phyloP scores from a whole-genome alignment of 176 grass and related monocot genomes.

The Luzula sylvatica region DNA sequence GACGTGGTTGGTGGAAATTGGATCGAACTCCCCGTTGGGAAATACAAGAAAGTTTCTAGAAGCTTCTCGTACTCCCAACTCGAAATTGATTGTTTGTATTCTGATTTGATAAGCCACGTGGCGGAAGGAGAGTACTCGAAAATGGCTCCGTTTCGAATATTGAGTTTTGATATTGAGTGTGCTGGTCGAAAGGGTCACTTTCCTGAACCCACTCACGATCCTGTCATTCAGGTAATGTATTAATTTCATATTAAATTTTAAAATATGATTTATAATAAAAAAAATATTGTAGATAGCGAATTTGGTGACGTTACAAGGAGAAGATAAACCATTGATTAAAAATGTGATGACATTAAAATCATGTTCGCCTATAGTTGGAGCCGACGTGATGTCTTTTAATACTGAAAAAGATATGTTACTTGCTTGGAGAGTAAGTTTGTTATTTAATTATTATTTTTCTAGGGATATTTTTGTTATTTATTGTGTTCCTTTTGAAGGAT shows the following conservation, averaged over 20 bases:
- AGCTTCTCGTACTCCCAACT: conserved; percentile 77
- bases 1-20: conserved; percentile 93
- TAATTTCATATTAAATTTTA: conserved; percentile 29
- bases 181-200: conserved; percentile 93
- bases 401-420: conserved; percentile 68
- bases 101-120: conserved; percentile 72
- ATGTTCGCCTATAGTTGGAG: conserved; percentile 85
- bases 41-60: conserved; percentile 67
- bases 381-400: conserved; percentile 96
- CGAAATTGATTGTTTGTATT: conserved; percentile 82
- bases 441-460: conserved; percentile 1
- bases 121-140: conserved; percentile 83
- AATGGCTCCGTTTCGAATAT: conserved; percentile 90
- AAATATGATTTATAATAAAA: no score
- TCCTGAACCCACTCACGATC: conserved; percentile 96
- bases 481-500: conserved; percentile 40
- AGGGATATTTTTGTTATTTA: conserved; percentile 5
- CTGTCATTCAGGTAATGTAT: conserved; percentile 87
- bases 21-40: conserved; percentile 82
- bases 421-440: conserved; percentile 89
- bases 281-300: conserved; percentile 92
- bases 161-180: conserved; percentile 99
- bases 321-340: conserved; percentile 59
- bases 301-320: conserved; percentile 89
- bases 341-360: conserved; percentile 99